Evolutionary conservation across 495 filamentous ascomycete genomes (phyloP).

Genomic region (Eremomyces bilateralis): DNA sequence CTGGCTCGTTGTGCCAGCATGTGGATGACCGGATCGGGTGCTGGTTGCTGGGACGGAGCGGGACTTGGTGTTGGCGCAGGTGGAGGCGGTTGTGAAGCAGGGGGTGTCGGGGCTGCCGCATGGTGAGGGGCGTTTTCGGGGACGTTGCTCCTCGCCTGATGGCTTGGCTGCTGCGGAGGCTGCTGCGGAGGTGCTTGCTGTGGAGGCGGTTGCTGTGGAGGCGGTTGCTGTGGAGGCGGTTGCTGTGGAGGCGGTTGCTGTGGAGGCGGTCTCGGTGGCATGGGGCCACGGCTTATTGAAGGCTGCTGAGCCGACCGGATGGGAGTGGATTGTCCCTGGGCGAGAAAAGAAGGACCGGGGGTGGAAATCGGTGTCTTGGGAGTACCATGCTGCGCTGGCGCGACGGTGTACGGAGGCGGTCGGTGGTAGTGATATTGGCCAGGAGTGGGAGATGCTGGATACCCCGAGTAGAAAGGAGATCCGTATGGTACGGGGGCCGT

Average conservation of each 20-base stretch:
- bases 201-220: constrained; percentile 17
- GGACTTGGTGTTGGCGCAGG: constrained; percentile 8
- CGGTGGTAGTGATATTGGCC: constrained; percentile 1
- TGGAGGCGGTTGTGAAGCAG: constrained; percentile 1
- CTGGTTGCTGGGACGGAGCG: constrained; percentile 8
- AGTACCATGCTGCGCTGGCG: constrained; percentile 8
- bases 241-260: too few species aligned
- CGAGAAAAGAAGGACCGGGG: too few species aligned
- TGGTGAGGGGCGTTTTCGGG: too few species aligned
- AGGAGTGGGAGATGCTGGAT: constrained; percentile 7
- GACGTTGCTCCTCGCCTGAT: not conserved
- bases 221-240: too few species aligned
- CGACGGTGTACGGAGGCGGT: constrained; percentile 7
- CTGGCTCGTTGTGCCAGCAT: constrained; percentile 74
- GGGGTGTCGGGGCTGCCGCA: constrained; percentile 1
- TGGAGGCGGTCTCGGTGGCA: too few species aligned
- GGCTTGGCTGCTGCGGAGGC: constrained; percentile 9
- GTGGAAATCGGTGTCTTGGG: constrained; percentile 5
- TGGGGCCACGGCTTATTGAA: too few species aligned
- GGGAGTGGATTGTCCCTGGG: too few species aligned
- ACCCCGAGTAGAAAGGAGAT: not conserved
- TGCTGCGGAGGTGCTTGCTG: constrained; percentile 29
- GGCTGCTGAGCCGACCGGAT: too few species aligned
- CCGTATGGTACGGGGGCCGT: constrained; percentile 8
- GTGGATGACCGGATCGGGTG: constrained; percentile 85